Conservation (phyloP, 305 asterid species). For the Plantago coronopus region DNA sequence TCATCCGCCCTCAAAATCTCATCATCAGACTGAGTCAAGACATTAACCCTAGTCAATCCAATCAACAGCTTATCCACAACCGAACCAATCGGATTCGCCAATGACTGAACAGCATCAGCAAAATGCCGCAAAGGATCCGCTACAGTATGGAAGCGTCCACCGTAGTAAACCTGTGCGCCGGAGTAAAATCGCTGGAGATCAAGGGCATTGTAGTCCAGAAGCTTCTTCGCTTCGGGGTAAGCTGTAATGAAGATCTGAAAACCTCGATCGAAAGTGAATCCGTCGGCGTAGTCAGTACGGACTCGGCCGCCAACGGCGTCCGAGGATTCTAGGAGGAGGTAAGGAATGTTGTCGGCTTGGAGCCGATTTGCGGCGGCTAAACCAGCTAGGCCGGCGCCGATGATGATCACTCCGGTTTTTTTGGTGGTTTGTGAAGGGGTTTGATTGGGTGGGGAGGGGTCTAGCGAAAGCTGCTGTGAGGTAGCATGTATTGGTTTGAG, state of each 20-base stretch:
- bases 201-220: slow-evolving; percentile 62
- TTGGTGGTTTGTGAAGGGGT: slow-evolving; percentile 20
- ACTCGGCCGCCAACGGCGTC: slow-evolving; percentile 94
- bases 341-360: slow-evolving; percentile 66
- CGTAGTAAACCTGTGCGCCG: slow-evolving; percentile 67
- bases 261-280: slow-evolving; percentile 88
- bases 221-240: slow-evolving; percentile 70
- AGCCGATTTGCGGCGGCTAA: slow-evolving; percentile 86
- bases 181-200: slow-evolving; percentile 67
- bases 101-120: slow-evolving; percentile 46
- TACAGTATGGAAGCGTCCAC: slow-evolving; percentile 67
- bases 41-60: slow-evolving; percentile 63
- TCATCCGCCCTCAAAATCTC: slow-evolving; percentile 63
- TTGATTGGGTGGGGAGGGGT: slow-evolving; percentile 34
- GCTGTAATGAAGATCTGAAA: slow-evolving; percentile 93
- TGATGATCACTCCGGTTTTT: slow-evolving; percentile 57
- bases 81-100: slow-evolving; percentile 75
- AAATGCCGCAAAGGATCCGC: slow-evolving; percentile 90
- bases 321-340: slow-evolving; percentile 74
- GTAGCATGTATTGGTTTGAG: slow-evolving; percentile 39
- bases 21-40: slow-evolving; percentile 48
- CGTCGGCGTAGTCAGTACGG: slow-evolving; percentile 72
- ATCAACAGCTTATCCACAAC: slow-evolving; percentile 64
- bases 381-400: slow-evolving; percentile 96
- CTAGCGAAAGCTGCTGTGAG: slow-evolving; percentile 38